Conservation (phyloP, 257 asterid genomes). For the Scutellaria minor region DNA sequence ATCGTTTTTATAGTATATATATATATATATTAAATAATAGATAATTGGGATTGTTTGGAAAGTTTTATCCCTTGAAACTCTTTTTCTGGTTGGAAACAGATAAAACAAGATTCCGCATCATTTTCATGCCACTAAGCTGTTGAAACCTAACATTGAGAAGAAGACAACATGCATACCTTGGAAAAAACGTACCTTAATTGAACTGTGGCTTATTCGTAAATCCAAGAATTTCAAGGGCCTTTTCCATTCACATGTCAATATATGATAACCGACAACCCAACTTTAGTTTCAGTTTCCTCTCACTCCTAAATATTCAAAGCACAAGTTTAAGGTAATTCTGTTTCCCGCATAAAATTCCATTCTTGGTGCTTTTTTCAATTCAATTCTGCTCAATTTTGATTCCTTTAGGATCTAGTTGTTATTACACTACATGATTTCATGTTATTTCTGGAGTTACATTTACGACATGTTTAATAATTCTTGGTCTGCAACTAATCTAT, state of each 20-base stretch:
- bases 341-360: background rate
- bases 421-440: background rate
- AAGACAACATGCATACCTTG: background rate
- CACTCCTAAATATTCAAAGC: background rate
- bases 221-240: background rate
- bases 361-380: background rate
- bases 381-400: background rate
- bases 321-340: slow-evolving; percentile 20
- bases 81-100: background rate
- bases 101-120: background rate
- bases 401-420: background rate
- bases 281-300: background rate
- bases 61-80: background rate
- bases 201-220: slow-evolving; percentile 22
- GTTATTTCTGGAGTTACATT: background rate
- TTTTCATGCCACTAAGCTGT: slow-evolving; percentile 11
- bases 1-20: too few species aligned
- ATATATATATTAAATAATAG: too few species aligned
- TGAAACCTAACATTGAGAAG: background rate
- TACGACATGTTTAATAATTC: background rate
- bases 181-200: background rate
- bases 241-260: background rate
- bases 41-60: background rate
- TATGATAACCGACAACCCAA: background rate
- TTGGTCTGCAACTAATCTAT: background rate